Base-by-base conservation (phyloP, 176 grass and related monocot species). In the Carex scoparia region DNA sequence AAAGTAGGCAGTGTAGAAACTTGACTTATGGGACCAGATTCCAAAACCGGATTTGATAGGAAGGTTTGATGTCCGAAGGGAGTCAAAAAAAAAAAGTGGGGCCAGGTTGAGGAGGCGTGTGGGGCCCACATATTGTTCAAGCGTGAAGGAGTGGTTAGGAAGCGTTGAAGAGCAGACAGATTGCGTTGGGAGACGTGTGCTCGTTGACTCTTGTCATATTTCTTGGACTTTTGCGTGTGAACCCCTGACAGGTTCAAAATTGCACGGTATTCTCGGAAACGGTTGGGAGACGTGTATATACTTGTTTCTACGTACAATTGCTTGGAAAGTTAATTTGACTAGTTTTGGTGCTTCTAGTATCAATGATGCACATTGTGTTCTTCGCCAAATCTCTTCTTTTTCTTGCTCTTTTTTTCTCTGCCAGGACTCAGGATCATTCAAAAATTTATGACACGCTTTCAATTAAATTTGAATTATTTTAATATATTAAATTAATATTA, bases 181-280 rank as follows among this genome's bases (percentile, higher is more conserved):
- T n/a, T 64, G 42, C 15, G 23, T 69, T 37, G 81, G 81, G 19
- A 83, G 42, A 69, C 27, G 81, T 54, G 81, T 67, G 40, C 65
- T 83, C 81, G 63, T 83, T 83, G 81, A 83, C 81, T 83, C 81
- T 69, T 83, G 81, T 69, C 63, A 33, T 69, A 0, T 38, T 53
- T 31, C n/a, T 31, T 27, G 40, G 61, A 44, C 38, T 16, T 66
- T 68, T 83, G 49, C 59, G 46, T 83, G 42, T 83, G 27, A 67
- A 32, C 81, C 62, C 62, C 30, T 69, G 16, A 38, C 6, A 18
- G 2, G 23, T 83, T 68, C 7, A 55, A 11, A 83, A 35, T 79
- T 78, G 1, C 3, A 33, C 51, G 18, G 5, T 33, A 7, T 8
- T 33, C 51, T 9, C 2, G 30, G 49, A 33, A 78, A 9, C 40